A percentile compares a stretch with the other conserved stretches of the same genome.
Conservation (phyloP, 1,139 yeast species). For the Saccharomyces hybrid region DNA sequence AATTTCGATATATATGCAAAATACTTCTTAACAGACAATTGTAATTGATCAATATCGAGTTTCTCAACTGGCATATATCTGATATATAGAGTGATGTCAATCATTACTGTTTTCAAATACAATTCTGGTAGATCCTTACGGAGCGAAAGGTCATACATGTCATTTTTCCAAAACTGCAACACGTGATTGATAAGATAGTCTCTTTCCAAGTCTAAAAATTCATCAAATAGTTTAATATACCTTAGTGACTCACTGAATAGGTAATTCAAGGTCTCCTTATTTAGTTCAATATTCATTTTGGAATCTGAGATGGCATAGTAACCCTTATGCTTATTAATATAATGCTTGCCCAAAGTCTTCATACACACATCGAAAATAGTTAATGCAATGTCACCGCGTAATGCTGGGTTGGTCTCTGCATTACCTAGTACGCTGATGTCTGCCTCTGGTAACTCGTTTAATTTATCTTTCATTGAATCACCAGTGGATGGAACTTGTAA, state of each 20-base stretch:
- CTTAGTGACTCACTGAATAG: constrained; percentile 39
- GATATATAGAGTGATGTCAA: constrained; percentile 61
- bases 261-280: constrained; percentile 27
- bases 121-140: constrained; percentile 20
- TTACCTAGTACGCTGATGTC: constrained; percentile 81
- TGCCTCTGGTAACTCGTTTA: constrained; percentile 74
- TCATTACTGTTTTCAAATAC: constrained; percentile 37
- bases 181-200: constrained; percentile 60
- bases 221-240: constrained; percentile 52
- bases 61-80: constrained; percentile 38
- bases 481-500: constrained; percentile 44
- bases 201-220: constrained; percentile 62
- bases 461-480: constrained; percentile 51
- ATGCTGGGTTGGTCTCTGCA: constrained; percentile 80
- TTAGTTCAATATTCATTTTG: constrained; percentile 22
- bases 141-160: constrained; percentile 14
- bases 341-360: constrained; percentile 37
- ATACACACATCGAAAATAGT: constrained; percentile 72
- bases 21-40: constrained; percentile 64
- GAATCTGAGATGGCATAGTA: constrained; percentile 24
- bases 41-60: constrained; percentile 46
- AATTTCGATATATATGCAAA: constrained; percentile 49
- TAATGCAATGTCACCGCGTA: constrained; percentile 81
- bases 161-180: constrained; percentile 41
- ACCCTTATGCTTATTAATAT: constrained; percentile 28